phyloP scores from a whole-genome alignment of 2,329 filamentous ascomycete genomes.

The Aureobasidium zeae region DNA sequence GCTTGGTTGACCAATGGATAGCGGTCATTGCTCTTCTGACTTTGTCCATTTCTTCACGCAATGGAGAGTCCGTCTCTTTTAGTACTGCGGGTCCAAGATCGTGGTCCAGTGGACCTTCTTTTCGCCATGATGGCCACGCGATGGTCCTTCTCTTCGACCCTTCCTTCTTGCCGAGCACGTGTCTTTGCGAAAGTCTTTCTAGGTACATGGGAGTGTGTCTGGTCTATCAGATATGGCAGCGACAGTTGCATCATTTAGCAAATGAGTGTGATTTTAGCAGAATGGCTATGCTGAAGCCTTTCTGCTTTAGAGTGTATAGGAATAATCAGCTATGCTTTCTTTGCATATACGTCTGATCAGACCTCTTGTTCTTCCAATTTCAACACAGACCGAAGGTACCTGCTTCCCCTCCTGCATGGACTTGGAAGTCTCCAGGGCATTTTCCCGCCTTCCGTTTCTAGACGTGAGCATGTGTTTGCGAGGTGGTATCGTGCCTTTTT shows the following conservation, averaged over 20 bases:
- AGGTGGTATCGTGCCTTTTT: neutral
- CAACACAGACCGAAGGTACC: neutral
- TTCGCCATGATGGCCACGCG: neutral
- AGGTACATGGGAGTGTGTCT: too few relatives aligned
- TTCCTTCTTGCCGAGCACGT: too few relatives aligned
- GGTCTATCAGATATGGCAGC: too few relatives aligned
- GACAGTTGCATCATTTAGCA: too few relatives aligned
- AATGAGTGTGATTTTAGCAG: too few relatives aligned
- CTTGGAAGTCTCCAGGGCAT: neutral
- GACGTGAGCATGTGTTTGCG: neutral
- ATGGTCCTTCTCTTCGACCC: too few relatives aligned
- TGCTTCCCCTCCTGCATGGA: neutral
- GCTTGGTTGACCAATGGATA: too few relatives aligned
- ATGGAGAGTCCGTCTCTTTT: neutral
- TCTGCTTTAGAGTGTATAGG: too few relatives aligned
- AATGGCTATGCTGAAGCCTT: too few relatives aligned
- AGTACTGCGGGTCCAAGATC: neutral
- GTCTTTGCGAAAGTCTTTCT: too few relatives aligned
- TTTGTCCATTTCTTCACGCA: neutral
- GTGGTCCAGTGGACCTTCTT: neutral
- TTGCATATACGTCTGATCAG: neutral
- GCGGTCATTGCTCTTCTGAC: neutral
- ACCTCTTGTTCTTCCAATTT: neutral
- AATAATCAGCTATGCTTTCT: neutral
- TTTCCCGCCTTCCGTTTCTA: conserved; percentile 1